These are phyloP conservation scores for Panus rudis DNA, from an alignment of 768 basidiomycete species.

Conservation along the genomic window DNA sequence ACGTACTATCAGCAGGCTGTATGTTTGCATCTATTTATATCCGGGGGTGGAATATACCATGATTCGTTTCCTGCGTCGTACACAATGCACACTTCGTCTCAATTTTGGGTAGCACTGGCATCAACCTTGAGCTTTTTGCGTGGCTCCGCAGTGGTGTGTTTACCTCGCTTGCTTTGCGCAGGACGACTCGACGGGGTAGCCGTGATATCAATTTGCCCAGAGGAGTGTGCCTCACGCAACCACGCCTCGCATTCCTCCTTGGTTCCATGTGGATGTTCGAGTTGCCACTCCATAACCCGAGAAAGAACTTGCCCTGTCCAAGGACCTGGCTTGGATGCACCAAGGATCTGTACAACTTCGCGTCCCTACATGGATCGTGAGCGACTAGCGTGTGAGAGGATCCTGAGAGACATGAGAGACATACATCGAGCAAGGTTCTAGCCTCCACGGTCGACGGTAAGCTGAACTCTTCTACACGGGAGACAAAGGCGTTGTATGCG, in stretches of 20 bases:
- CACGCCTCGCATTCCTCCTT: slow-evolving; percentile 65
- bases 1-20: no score
- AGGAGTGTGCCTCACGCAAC: slow-evolving; percentile 49
- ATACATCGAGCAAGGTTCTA: slow-evolving; percentile 72
- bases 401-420: slow-evolving; percentile 27
- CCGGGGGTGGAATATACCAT: no score
- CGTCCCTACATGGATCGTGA: slow-evolving; percentile 50
- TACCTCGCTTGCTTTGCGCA: no score
- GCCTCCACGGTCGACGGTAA: slow-evolving; percentile 58
- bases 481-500: slow-evolving; percentile 59
- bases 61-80: no score
- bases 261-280: slow-evolving; percentile 62
- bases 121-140: no score
- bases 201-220: slow-evolving; percentile 27
- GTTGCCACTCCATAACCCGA: slow-evolving; percentile 79
- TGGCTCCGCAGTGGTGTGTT: no score
- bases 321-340: slow-evolving; percentile 51
- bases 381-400: neutral
- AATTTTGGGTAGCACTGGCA: no score
- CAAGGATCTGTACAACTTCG: slow-evolving; percentile 50
- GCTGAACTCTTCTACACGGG: slow-evolving; percentile 52
- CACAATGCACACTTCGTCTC: no score
- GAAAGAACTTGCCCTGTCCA: slow-evolving; percentile 61
- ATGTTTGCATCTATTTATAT: no score
- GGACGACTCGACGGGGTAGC: neutral